Conservation (phyloP, 2,329 filamentous ascomycete species). For the Fusarium sp. region DNA sequence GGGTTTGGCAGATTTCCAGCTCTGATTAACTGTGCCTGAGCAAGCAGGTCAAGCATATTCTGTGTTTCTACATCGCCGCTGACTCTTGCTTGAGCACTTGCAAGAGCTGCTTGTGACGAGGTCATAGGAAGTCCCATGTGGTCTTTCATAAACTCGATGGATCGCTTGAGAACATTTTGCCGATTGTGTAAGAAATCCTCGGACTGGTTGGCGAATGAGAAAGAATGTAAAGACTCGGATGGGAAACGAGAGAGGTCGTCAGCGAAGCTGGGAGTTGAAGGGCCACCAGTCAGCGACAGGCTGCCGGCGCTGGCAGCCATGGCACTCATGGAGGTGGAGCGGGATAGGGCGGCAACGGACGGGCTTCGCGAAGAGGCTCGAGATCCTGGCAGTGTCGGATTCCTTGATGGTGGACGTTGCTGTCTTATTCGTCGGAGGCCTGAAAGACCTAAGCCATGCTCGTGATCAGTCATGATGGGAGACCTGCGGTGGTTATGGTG, state of each 20-base stretch:
- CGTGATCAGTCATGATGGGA: constrained; percentile 85
- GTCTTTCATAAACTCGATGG: constrained; percentile 96
- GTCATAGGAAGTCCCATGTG: constrained; percentile 81
- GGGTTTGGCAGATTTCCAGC: constrained; percentile 71
- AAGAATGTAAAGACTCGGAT: constrained; percentile 95
- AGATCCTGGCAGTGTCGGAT: constrained; percentile 73
- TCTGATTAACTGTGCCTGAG: constrained; percentile 82
- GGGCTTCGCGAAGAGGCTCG: constrained; percentile 73
- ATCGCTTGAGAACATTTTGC: constrained; percentile 92
- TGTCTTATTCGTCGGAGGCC: constrained; percentile 95
- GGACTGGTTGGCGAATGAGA: constrained; percentile 96
- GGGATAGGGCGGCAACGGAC: constrained; percentile 69
- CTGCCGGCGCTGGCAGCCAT: constrained; percentile 71
- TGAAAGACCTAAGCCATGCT: constrained; percentile 86
- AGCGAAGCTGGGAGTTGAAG: constrained; percentile 79
- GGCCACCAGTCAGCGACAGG: constrained; percentile 69
- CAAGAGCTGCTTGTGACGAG: constrained; percentile 79
- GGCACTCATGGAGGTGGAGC: constrained; percentile 78
- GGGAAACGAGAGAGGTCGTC: constrained; percentile 95
- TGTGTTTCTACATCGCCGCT: constrained; percentile 89
- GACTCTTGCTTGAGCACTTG: constrained; percentile 84
- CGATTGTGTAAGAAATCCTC: constrained; percentile 92
- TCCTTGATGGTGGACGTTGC: constrained; percentile 74
- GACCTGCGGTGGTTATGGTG: constrained; percentile 68
- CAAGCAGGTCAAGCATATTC: constrained; percentile 89